phyloP scores from a whole-genome alignment of 306 rosid species.

The Phaseolus lunatus region DNA sequence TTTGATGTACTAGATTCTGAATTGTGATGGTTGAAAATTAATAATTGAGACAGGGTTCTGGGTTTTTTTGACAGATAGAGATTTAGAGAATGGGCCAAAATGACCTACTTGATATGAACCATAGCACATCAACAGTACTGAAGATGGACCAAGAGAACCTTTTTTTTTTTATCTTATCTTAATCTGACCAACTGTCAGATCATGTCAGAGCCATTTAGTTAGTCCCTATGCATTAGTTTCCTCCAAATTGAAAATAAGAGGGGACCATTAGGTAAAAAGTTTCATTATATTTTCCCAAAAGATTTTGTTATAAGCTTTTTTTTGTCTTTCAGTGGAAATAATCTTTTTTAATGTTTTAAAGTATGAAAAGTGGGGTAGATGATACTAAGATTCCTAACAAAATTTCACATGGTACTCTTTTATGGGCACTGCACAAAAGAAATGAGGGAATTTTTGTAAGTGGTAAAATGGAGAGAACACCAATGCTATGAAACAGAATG shows the following conservation, averaged over 20 bases:
- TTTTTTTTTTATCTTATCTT: slow-evolving; percentile 1
- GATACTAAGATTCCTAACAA: not conserved
- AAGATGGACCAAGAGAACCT: slow-evolving; percentile 14
- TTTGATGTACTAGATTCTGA: not conserved
- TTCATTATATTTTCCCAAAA: not conserved
- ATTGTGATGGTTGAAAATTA: not conserved
- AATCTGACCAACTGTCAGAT: slow-evolving; percentile 22
- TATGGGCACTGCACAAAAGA: not conserved
- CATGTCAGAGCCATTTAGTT: slow-evolving; percentile 32
- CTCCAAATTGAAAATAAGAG: not conserved
- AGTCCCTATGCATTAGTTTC: not conserved
- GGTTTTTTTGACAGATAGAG: not conserved
- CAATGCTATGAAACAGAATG: not conserved
- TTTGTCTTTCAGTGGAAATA: not conserved
- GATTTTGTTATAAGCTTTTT: not conserved
- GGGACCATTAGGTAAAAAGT: not conserved
- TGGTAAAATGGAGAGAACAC: not conserved
- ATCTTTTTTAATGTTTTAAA: not conserved
- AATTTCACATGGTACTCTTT: not conserved
- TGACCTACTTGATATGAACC: not conserved
- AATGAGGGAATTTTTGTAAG: not conserved
- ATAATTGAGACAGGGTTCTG: slow-evolving; percentile 1
- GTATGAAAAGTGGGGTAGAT: not conserved
- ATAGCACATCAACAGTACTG: not conserved
- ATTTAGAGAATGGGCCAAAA: slow-evolving; percentile 30